phyloP scores from a whole-genome alignment of 495 filamentous ascomycete species.

The Annulohypoxylon nitens region DNA sequence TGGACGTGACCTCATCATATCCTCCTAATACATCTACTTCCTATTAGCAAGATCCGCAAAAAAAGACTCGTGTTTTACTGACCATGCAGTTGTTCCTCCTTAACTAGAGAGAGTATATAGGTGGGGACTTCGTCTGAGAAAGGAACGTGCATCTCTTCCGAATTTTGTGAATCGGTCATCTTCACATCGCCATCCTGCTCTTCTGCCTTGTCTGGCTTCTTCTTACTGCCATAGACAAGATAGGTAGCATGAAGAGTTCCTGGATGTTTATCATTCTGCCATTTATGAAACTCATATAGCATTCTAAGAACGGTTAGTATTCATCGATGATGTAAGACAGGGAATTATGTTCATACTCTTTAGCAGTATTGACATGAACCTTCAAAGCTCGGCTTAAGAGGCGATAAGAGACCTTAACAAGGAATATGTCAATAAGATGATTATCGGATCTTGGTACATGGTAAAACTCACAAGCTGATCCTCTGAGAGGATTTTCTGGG shows the following conservation, averaged over 20 bases:
- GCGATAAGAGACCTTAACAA: constrained; percentile 83
- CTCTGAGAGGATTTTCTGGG: constrained; percentile 81
- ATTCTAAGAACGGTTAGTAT: constrained; percentile 67
- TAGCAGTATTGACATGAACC: constrained; percentile 84
- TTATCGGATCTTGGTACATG: constrained; percentile 15
- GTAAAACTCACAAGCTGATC: constrained; percentile 72
- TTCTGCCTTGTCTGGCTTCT: constrained; percentile 35
- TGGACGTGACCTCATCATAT: constrained; percentile 77
- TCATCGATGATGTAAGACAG: neutral
- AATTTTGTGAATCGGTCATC: constrained; percentile 71
- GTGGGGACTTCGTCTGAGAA: constrained; percentile 59
- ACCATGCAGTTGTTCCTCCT: constrained; percentile 87
- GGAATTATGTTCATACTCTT: constrained; percentile 68
- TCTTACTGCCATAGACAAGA: constrained; percentile 75
- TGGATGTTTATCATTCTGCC: constrained; percentile 82
- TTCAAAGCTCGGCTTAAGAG: constrained; percentile 81
- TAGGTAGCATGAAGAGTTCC: constrained; percentile 88
- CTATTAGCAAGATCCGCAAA: constrained; percentile 29
- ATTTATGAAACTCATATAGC: constrained; percentile 87
- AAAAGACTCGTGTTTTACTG: constrained; percentile 33
- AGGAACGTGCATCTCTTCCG: constrained; percentile 37
- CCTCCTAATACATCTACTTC: constrained; percentile 72
- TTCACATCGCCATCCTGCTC: constrained; percentile 75
- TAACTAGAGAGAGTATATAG: constrained; percentile 75
- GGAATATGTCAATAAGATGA: constrained; percentile 16